Evolutionary conservation across 805 yeast genomes (phyloP).

Genomic region (Suhomyces xylopsoci): DNA sequence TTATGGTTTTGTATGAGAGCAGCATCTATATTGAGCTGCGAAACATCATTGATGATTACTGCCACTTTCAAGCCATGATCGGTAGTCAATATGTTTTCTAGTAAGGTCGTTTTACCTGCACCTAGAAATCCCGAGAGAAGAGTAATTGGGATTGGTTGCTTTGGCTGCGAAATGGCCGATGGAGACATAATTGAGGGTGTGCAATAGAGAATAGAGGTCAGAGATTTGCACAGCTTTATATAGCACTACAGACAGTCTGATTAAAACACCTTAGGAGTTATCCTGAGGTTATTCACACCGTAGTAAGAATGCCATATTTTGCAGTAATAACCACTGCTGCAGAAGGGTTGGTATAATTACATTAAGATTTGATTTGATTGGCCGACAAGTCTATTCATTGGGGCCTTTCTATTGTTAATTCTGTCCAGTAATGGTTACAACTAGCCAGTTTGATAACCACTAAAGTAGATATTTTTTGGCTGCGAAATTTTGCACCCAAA

Average conservation of each 20-base stretch:
- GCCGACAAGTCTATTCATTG: neutral
- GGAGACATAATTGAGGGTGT: neutral
- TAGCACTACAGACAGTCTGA: neutral
- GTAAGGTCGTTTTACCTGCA: slow-evolving; percentile 45
- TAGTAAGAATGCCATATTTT: neutral
- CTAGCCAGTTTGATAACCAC: neutral
- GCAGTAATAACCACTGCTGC: neutral
- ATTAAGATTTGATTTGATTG: neutral
- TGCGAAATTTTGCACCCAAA: neutral
- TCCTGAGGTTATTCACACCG: neutral
- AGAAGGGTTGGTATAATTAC: neutral
- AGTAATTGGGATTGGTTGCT: slow-evolving; percentile 43
- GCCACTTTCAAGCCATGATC: slow-evolving; percentile 43
- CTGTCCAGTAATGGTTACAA: neutral
- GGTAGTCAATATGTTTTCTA: slow-evolving; percentile 40
- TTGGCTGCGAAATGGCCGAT: neutral
- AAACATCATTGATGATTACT: slow-evolving; percentile 46
- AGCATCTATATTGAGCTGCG: slow-evolving; percentile 44
- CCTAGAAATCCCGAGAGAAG: slow-evolving; percentile 48
- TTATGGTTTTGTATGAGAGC: slow-evolving; percentile 36
- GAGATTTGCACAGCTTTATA: neutral
- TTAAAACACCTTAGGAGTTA: neutral
- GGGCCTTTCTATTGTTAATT: neutral
- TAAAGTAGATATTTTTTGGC: neutral
- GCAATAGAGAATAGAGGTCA: neutral